Evolutionary conservation across 2,329 filamentous ascomycete species (phyloP), one percentile per base, ranked within the genome.

Genomic region (Zasmidium cellare): DNA sequence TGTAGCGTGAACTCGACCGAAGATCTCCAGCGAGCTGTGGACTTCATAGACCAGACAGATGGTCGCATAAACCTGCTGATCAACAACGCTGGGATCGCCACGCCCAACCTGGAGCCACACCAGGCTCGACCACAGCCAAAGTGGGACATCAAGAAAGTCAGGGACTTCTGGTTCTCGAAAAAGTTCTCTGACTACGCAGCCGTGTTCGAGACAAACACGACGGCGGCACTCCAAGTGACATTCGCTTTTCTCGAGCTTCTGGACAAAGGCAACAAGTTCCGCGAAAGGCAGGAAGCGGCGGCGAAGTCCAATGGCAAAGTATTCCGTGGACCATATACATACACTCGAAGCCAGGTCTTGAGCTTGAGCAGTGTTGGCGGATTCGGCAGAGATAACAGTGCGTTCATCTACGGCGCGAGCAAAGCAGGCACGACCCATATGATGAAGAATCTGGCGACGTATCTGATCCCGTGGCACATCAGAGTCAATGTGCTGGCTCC

Each of bases 41-140:
- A 81, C 3, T 79, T 85, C 24, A 74, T 93, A 53, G 77, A 82
- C 50, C 75, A 77, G 35, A 84, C 86, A 25, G 80, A 84, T 46
- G 84, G 85, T 20, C 82, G 84, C 67, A 78, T 93, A 59, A 87
- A 90, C 68, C 82, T 93, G 35, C 75, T 92, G 2, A 69, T 80
- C 16, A 73, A 73, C 55, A 74, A 77, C 23, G 87, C 89, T 1
- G 90, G 90, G 11, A 83, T 91, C 25, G 75, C 78, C 0, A 87
- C 87, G 0, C 84, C 86, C 9, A 82, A 84, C 58, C 81, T 80
- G 0, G 76, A 77, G 51, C 83, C 83, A 0, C 78, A 84, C 55
- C 69, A 78, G n/a, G 71, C 35, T 14, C 35, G 35, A 18, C 35
- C 35, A 41, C 35, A 16, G 35, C 35, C 35, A 41, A 41, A 41